phyloP scores from a whole-genome alignment of 164 flowering plant species.

The Santalum album region DNA sequence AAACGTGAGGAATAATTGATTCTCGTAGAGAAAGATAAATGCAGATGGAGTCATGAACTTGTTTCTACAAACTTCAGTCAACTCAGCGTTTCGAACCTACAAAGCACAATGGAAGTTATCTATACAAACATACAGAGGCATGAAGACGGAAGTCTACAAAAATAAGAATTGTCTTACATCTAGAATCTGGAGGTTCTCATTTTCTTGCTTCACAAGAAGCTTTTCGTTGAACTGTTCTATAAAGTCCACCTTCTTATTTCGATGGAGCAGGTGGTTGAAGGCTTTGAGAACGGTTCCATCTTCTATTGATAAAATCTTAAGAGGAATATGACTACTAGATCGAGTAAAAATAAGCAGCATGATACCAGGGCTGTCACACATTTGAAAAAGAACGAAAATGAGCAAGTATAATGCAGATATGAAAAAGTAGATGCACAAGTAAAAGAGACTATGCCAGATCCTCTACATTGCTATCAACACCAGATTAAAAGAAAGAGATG shows the following conservation, averaged over 20 bases:
- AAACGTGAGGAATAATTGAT: constrained; percentile 88
- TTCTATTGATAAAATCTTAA: constrained; percentile 81
- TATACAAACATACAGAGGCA: background rate
- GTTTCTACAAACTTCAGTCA: constrained; percentile 74
- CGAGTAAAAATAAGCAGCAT: constrained; percentile 73
- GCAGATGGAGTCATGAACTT: constrained; percentile 99
- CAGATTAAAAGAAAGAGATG: no score
- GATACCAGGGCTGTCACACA: constrained; percentile 67
- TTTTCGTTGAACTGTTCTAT: constrained; percentile 74
- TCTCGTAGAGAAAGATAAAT: constrained; percentile 92
- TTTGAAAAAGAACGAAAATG: background rate
- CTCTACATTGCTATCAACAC: no score
- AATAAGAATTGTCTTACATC: constrained; percentile 36
- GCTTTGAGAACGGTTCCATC: constrained; percentile 89
- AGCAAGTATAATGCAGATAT: background rate
- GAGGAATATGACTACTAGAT: constrained; percentile 60
- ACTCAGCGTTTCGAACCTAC: constrained; percentile 73
- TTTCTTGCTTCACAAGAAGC: constrained; percentile 76
- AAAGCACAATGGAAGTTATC: constrained; percentile 2
- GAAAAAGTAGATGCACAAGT: no score
- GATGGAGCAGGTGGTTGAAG: constrained; percentile 78
- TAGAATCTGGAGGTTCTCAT: constrained; percentile 69
- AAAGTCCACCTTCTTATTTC: constrained; percentile 84
- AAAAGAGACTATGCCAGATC: no score
- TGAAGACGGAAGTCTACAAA: background rate